Evolutionary conservation across 2,329 filamentous ascomycete species (phyloP), one percentile per base, ranked within the genome.

Genomic region (Cercospora nicotianae): DNA sequence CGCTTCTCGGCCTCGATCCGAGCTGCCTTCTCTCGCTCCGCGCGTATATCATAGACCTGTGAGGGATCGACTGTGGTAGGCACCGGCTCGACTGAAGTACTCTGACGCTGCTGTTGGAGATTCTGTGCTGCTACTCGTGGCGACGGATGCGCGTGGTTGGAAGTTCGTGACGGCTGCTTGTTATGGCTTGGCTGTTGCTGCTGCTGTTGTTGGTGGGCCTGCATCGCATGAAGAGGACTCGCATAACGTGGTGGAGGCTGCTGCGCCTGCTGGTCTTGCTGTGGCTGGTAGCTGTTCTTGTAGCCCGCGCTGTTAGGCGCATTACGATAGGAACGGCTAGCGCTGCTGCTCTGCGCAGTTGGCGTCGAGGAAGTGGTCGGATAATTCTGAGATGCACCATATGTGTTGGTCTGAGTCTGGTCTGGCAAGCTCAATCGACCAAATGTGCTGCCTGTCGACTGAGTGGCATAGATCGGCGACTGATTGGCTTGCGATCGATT

Each of bases 11-110:
- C 74, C 60, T 78, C 76, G 45, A 74, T 72, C 26, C 71, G 70
- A 3, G 74, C 75, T 71, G 81, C 80, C 42, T 83, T 77, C 68
- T 83, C 80, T 60, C 83, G 80, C 67, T 84, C 81, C 3, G 82
- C 82, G 76, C 82, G 85, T 2, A 83, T 83, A 67, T 87, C 83
- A 68, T 86, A 87, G 2, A 86, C 83, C 58, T 84, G 82, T 57
- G 79, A 84, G 2, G 85, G 85, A 73, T 86, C 83, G 20, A 87
- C 83, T 1, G 84, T 86, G 3, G 75, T 80, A 4, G 81, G 79
- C 20, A 77, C 69, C 62, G 79, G 66, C 64, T 75, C 74, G 7
- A 74, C 74, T 16, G 77, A 75, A 12, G 69, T 70, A 65, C 72
- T 75, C 31, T 70, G 75, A 39, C 74, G 69, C 28, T 69, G 70